Evolutionary conservation across 805 yeast genomes (phyloP), one percentile per base, ranked within the genome.

Genomic region (Saccharomycopsis fibuligera): DNA sequence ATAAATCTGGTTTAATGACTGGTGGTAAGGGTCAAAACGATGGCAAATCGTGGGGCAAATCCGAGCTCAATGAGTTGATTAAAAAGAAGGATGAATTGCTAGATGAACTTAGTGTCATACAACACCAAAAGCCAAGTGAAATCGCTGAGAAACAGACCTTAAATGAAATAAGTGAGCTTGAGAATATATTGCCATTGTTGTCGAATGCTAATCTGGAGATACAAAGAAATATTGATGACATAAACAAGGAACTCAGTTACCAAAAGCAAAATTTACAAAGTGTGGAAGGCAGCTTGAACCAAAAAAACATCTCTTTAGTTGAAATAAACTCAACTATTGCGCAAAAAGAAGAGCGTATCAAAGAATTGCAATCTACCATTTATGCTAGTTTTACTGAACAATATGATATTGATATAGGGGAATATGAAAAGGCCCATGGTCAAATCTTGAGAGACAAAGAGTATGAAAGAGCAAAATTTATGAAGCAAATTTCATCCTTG

Each of bases 1-100:
- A 87, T 60, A 80, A 79, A 58, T 81, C 91, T 3, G 96, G 96
- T 5, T 70, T 89, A 33, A 87, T 93, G 95, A 84, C 97, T 6
- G 97, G 97, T 62, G 97, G 97, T 56, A 67, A 72, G 25, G 71
- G 78, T 4, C 70, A 70, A n/a, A 69, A 69, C 19, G 60, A 62
- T 25, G 49, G 41, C 10, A 70, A n/a, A 69, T 72, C 67, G 49
- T 87, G 95, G 95, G 88, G 81, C 61, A 87, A 83, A 58, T 74
- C 76, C 38, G 86, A 82, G 56, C 74, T 76, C 56, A 75, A 73
- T 45, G 67, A 71, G 21, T 68, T 89, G 55, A 73, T 67, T 48
- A 69, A 66, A 23, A 58, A 69, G 37, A 79, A 79, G 49, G 79
- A 77, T 35, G 70, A 73, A 8, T 58, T 81, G 45, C 64, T 69